Evolutionary conservation across 2,329 filamentous ascomycete species (phyloP).

Genomic region (Colletotrichum sansevieriae): DNA sequence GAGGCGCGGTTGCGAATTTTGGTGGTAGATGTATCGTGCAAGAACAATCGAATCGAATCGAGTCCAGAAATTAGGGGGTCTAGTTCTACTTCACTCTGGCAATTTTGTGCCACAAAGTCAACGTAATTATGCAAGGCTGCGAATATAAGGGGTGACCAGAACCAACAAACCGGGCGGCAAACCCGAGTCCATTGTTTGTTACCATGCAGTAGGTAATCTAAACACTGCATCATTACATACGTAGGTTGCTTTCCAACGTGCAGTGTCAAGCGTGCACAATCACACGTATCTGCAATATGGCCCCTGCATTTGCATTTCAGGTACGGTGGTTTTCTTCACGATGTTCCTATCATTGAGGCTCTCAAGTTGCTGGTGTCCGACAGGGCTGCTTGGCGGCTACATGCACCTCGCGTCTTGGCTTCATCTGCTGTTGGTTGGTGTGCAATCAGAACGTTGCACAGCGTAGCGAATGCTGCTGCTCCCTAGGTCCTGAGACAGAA

Average conservation of each 20-base stretch:
- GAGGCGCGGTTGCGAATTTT: not conserved
- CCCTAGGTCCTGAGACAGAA: not conserved
- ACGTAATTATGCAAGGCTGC: not conserved
- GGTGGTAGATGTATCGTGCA: not conserved
- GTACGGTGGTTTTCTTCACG: not conserved
- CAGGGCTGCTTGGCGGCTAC: no score
- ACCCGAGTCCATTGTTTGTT: no score
- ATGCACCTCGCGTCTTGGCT: no score
- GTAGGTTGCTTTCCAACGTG: not conserved
- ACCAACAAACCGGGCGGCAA: not conserved
- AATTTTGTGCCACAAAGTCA: constrained; percentile 1
- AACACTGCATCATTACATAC: no score
- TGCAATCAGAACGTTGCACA: no score
- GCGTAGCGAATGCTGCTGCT: not conserved
- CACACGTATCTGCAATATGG: not conserved
- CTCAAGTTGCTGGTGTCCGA: not conserved
- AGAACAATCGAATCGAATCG: not conserved
- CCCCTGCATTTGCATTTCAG: not conserved
- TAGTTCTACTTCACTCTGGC: not conserved
- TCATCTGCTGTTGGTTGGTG: no score
- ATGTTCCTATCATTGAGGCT: not conserved
- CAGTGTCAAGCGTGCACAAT: not conserved
- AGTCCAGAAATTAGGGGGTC: not conserved
- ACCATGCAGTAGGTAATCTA: no score
- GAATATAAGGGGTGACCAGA: not conserved